These are phyloP conservation scores for Tetradesmus obliquus DNA, from an alignment of 139 green algal species.

Conservation along the genomic window DNA sequence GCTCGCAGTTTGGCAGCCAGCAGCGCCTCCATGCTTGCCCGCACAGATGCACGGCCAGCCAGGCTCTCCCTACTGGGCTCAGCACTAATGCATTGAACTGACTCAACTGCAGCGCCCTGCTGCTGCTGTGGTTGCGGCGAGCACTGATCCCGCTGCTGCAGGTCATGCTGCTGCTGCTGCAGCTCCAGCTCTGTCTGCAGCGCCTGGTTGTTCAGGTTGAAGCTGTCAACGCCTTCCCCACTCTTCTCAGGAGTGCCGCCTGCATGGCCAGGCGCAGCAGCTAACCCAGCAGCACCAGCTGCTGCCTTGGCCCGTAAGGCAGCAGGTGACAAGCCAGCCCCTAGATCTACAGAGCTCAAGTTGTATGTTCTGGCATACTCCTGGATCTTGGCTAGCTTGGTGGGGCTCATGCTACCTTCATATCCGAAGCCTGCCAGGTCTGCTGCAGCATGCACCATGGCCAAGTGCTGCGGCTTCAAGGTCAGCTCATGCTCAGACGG, in stretches of 20 bases:
- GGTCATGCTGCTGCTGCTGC: conserved; percentile 7
- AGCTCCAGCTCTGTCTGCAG: conserved; percentile 22
- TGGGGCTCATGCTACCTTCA: conserved; percentile 37
- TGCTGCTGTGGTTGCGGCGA: neutral
- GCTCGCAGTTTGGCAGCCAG: neutral
- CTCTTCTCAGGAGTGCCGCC: neutral
- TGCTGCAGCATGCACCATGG: neutral
- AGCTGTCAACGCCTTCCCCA: conserved; percentile 5
- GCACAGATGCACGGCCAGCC: neutral
- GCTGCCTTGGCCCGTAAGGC: neutral
- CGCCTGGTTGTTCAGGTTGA: conserved; percentile 26
- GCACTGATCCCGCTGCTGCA: neutral
- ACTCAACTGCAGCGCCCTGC: neutral
- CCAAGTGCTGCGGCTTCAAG: neutral
- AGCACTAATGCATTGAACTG: neutral
- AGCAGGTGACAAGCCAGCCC: neutral
- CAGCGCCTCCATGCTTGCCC: conserved; percentile 17
- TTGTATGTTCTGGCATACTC: conserved; percentile 23
- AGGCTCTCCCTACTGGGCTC: neutral
- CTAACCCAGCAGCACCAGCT: neutral
- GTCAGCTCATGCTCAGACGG: neutral
- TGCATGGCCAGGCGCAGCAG: neutral
- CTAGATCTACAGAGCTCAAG: neutral
- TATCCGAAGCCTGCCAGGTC: neutral
- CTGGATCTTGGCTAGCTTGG: conserved; percentile 21